Percentiles rank a stretch among this genome's conserved stretches.
phyloP scores from a whole-genome alignment of 2,329 filamentous ascomycete genomes.

The Ophiostoma sp. region DNA sequence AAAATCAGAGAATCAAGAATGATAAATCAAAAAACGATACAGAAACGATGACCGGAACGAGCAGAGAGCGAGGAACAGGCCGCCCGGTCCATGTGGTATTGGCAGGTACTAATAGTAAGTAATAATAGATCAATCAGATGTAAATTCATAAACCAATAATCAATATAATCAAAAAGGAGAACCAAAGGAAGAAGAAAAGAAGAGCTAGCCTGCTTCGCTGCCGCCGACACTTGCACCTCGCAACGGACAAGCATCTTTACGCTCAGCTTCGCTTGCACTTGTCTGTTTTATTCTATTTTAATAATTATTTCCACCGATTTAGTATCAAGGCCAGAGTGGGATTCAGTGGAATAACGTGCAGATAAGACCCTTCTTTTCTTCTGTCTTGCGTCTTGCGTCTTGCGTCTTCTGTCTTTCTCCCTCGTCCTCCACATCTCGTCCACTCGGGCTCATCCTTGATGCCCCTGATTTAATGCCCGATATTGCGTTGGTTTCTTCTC shows the following conservation, averaged over 20 bases:
- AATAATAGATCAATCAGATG: neutral
- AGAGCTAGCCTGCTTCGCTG: neutral
- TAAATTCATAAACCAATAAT: neutral
- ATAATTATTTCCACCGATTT: no score
- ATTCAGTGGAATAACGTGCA: neutral
- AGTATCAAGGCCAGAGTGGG: neutral
- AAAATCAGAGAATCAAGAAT: neutral
- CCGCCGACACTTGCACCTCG: neutral
- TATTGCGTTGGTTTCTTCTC: neutral
- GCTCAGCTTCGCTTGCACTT: conserved; percentile 1
- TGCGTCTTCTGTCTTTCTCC: neutral
- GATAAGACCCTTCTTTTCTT: neutral
- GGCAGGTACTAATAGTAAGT: neutral
- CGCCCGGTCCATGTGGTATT: conserved; percentile 6
- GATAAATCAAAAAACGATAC: neutral
- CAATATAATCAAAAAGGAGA: neutral
- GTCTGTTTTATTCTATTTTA: neutral
- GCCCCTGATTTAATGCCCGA: conserved; percentile 2
- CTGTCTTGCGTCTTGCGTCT: neutral
- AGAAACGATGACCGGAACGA: neutral
- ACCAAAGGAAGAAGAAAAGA: neutral
- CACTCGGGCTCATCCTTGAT: neutral
- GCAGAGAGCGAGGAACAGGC: neutral
- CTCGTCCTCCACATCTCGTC: neutral
- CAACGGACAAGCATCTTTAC: neutral